phyloP scores from a whole-genome alignment of 225 moss, liverwort and hornwort genomes.

The Antitrichia curtipendula region DNA sequence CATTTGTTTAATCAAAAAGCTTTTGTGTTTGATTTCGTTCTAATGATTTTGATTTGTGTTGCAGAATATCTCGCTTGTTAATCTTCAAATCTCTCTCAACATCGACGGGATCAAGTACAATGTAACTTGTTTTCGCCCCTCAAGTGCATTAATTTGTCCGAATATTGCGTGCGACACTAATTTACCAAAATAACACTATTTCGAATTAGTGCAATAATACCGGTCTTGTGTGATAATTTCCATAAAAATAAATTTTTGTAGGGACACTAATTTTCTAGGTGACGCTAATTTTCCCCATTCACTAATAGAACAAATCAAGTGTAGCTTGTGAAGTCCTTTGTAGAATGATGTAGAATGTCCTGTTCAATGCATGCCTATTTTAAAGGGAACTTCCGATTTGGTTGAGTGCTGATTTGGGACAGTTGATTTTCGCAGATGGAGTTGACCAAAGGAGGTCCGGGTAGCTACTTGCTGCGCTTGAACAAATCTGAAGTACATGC shows the following conservation, averaged over 20 bases:
- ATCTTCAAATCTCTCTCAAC: constrained; percentile 69
- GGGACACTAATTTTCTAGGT: not conserved
- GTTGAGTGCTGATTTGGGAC: not conserved
- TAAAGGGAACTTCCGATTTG: not conserved
- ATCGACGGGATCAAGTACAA: constrained; percentile 86
- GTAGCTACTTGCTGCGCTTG: constrained; percentile 60
- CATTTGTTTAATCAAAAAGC: not conserved
- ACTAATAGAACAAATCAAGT: not conserved
- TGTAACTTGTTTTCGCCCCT: constrained; percentile 17
- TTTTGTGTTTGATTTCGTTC: not conserved
- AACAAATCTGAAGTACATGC: constrained; percentile 81
- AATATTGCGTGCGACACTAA: not conserved
- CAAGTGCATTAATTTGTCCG: not conserved
- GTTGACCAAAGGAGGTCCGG: constrained; percentile 74
- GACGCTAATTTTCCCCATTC: not conserved
- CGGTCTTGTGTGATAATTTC: not conserved
- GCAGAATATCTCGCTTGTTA: constrained; percentile 87
- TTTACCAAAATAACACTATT: not conserved
- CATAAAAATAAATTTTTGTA: not conserved
- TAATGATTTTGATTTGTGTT: not conserved
- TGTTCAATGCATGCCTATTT: not conserved
- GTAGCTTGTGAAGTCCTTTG: not conserved
- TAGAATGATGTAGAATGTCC: not conserved
- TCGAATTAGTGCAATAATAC: not conserved
- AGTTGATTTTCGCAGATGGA: constrained; percentile 51